Evolutionary conservation across 78 protist genomes (phyloP), one percentile per base, ranked within the genome.

Genomic region (Dictyostelium discoideum): DNA sequence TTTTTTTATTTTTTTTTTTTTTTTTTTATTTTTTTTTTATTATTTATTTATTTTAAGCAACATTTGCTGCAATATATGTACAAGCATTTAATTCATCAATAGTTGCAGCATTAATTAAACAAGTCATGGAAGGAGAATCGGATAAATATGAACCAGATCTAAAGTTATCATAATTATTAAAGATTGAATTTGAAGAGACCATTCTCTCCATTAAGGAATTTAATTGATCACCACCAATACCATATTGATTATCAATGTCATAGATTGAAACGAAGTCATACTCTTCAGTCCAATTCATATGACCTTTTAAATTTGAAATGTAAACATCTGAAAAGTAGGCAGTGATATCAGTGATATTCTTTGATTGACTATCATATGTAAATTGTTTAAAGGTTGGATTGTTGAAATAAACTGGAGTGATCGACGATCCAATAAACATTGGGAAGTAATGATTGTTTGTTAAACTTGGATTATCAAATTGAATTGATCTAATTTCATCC

Each of bases 321-420:
- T 82, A 90, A 73, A 90, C 24, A 72, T 90, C 94, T 4, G 88
- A 48, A 50, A 48, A 82, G 29, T 72, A 90, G 0, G 94, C 60
- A 5, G 57, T 46, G 14, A 42, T 65, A 10, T 54, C 20, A 16
- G 69, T 9, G 1, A 90, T 20, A n/a, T 72, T 82, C 9, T 26
- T 29, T 42, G 54, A 60, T 24, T 6, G 14, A 60, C 37, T 13
- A 29, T 78, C 69, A 29, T 46, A 42, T 18, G 11, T 24, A 80
- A 48, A 90, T 40, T 42, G 32, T 46, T 90, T 90, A 80, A 72
- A 80, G 1, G 94, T 82, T 90, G 94, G 94, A 82, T 90, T 90
- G 42, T 90, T 90, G 3, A 67, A 57, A 14, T 90, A 90, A 20
- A 90, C 74, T 82, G 94, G 94, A 16, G 94, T 81, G 14, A 90